Evolutionary conservation across 129 eudicot species (phyloP).

Genomic region (Deinandra increscens): DNA sequence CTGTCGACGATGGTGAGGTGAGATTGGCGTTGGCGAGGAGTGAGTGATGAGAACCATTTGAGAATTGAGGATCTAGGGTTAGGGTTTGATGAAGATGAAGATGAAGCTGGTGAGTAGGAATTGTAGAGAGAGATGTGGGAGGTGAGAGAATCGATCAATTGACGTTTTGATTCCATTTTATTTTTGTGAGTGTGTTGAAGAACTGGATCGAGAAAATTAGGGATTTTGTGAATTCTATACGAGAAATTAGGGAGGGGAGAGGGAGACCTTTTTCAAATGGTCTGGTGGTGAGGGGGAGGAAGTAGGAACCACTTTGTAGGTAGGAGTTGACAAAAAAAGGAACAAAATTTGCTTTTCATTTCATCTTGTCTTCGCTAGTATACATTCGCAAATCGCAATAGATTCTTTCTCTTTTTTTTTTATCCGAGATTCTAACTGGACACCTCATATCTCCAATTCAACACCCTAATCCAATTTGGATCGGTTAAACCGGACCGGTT

Average conservation of each 20-base stretch:
- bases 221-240: constrained; percentile 6
- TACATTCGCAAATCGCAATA: too few relatives aligned
- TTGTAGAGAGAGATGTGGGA: constrained; percentile 81
- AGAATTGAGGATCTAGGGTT: constrained; percentile 51
- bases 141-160: constrained; percentile 70
- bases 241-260: constrained; percentile 34
- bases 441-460: too few relatives aligned
- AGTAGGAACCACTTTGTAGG: background rate
- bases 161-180: constrained; percentile 62
- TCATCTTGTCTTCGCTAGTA: too few relatives aligned
- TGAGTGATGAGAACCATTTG: constrained; percentile 77
- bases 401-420: too few relatives aligned
- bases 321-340: background rate
- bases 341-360: background rate
- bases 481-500: too few relatives aligned
- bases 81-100: constrained; percentile 24
- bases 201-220: constrained; percentile 14
- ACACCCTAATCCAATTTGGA: too few relatives aligned
- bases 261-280: background rate
- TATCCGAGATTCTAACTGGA: too few relatives aligned
- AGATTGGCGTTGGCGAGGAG: constrained; percentile 67
- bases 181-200: constrained; percentile 27
- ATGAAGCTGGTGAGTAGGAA: constrained; percentile 27
- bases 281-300: constrained; percentile 11
- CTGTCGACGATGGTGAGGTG: constrained; percentile 59